Percentiles rank a stretch among this genome's conserved stretches.
Conservation (phyloP, 1,139 yeast species). For the Nakaseomyces glabratus region DNA sequence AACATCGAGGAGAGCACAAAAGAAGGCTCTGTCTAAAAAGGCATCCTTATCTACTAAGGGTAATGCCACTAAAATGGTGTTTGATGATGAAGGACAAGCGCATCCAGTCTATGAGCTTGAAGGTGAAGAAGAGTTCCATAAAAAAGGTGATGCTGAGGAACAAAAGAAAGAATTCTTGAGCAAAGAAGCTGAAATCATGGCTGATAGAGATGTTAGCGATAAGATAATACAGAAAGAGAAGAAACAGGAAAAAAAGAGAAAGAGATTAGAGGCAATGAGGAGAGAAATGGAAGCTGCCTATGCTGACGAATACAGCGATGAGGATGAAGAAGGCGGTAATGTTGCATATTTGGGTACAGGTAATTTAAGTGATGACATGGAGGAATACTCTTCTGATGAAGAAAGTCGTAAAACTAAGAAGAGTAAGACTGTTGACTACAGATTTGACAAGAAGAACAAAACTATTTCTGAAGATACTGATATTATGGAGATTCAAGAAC, state of each 20-base stretch:
- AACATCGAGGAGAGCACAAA: conserved; percentile 78
- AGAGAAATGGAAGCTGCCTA: conserved; percentile 39
- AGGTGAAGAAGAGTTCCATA: conserved; percentile 77
- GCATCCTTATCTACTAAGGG: conserved; percentile 57
- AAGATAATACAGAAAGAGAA: conserved; percentile 75
- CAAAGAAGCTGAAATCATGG: conserved; percentile 63
- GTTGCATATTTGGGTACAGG: conserved; percentile 29
- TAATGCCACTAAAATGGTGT: conserved; percentile 66
- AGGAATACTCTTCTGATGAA: conserved; percentile 32
- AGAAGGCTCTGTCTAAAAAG: conserved; percentile 82
- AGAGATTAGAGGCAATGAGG: conserved; percentile 72
- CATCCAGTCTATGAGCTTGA: conserved; percentile 88
- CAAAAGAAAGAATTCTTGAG: conserved; percentile 62
- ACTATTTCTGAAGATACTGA: conserved; percentile 30
- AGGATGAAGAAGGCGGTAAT: conserved; percentile 17
- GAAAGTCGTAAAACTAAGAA: conserved; percentile 45
- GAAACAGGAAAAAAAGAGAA: conserved; percentile 80
- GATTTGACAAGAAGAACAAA: conserved; percentile 46
- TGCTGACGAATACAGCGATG: conserved; percentile 30
- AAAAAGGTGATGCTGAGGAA: conserved; percentile 60
- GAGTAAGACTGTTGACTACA: conserved; percentile 30
- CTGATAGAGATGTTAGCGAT: conserved; percentile 63
- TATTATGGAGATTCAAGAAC: conserved; percentile 71
- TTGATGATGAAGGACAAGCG: conserved; percentile 90
- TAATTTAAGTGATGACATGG: conserved; percentile 35